These are phyloP conservation scores for Fermentozyma sake DNA, from an alignment of 1,139 yeast species.

Conservation along the genomic window DNA sequence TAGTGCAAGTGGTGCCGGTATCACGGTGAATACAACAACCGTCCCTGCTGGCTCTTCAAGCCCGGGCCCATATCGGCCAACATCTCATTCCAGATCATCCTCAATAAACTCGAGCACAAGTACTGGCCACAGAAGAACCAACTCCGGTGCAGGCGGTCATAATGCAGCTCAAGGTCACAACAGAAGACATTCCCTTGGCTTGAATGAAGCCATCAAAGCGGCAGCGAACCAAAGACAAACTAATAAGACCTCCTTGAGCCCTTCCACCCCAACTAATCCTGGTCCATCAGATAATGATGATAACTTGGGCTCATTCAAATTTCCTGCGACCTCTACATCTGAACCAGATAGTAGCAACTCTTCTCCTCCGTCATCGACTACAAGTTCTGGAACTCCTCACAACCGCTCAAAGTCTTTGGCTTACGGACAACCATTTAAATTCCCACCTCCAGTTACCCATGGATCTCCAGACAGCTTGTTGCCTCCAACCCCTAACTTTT, in stretches of 20 bases:
- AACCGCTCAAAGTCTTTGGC: slow-evolving; percentile 37
- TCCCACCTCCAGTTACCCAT: slow-evolving; percentile 31
- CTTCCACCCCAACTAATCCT: slow-evolving; percentile 20
- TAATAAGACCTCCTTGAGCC: slow-evolving; percentile 35
- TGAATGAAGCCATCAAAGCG: slow-evolving; percentile 94
- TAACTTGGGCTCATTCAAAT: slow-evolving; percentile 28
- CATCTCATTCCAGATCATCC: slow-evolving; percentile 40
- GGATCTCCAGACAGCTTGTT: slow-evolving; percentile 18
- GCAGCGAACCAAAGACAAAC: slow-evolving; percentile 82
- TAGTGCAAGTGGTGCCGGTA: no score
- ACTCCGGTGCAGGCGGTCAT: slow-evolving; percentile 23
- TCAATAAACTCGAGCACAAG: slow-evolving; percentile 13
- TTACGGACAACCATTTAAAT: slow-evolving; percentile 42
- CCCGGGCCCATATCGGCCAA: no score
- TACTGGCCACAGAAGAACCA: slow-evolving; percentile 32
- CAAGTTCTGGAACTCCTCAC: no score
- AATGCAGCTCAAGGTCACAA: slow-evolving; percentile 61
- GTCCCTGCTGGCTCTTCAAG: no score
- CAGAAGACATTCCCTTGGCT: slow-evolving; percentile 88
- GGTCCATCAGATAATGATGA: slow-evolving; percentile 12
- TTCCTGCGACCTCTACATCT: slow-evolving; percentile 22
- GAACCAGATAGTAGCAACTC: slow-evolving; percentile 8
- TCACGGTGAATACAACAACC: slow-evolving; percentile 4
- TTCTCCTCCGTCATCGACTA: slow-evolving; percentile 15
- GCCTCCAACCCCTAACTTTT: slow-evolving; percentile 46